These are phyloP conservation scores for Paecilomyces sp. DNA, from an alignment of 2,329 filamentous ascomycete genomes.

Conservation along the genomic window DNA sequence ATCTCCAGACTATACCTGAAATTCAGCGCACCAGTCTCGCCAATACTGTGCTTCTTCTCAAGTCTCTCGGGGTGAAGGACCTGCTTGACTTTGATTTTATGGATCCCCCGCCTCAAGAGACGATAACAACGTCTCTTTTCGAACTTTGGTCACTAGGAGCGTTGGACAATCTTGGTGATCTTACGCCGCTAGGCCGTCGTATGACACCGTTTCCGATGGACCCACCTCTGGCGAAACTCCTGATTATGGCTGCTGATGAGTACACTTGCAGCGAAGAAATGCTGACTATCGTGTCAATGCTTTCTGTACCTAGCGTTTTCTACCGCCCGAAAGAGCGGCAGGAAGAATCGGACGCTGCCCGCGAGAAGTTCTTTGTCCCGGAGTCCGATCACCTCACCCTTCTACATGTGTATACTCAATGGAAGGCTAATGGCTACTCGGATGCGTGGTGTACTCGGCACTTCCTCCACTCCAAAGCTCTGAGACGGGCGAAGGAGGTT, in stretches of 20 bases:
- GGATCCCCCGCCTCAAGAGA: conserved; percentile 97
- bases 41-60: conserved; percentile 89
- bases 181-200: conserved; percentile 76
- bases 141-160: conserved; percentile 95
- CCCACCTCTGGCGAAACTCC: conserved; percentile 84
- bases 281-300: conserved; percentile 96
- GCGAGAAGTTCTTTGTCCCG: conserved; percentile 97
- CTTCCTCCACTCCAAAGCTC: conserved; percentile 90
- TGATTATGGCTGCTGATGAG: conserved; percentile 82
- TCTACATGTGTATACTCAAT: conserved; percentile 91
- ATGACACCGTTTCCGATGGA: conserved; percentile 99
- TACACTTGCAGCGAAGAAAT: conserved; percentile 96
- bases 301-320: conserved; percentile 93
- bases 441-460: conserved; percentile 91
- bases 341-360: conserved; percentile 89
- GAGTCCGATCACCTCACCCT: conserved; percentile 96
- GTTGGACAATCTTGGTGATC: conserved; percentile 84
- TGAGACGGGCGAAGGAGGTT: conserved; percentile 88
- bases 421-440: conserved; percentile 82
- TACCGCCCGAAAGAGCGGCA: conserved; percentile 94
- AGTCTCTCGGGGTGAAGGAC: conserved; percentile 89
- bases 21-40: conserved; percentile 94
- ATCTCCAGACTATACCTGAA: conserved; percentile 93
- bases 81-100: conserved; percentile 97
- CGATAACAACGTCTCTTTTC: conserved; percentile 93